Evolutionary conservation across 805 yeast species (phyloP).

Genomic region (Metschnikowia reukaufii): DNA sequence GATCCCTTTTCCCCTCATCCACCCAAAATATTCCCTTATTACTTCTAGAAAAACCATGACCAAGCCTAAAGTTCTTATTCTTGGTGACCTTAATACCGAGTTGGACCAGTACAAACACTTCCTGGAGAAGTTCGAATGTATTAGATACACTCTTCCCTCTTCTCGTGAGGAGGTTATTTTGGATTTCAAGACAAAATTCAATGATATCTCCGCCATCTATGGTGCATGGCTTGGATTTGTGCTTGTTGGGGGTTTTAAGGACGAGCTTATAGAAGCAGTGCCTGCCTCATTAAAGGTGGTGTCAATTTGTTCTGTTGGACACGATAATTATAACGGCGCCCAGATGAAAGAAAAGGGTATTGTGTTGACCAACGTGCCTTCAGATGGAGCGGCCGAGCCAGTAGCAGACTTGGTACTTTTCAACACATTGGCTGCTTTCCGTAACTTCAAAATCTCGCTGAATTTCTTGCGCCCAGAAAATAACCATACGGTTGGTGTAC

Average conservation of each 20-base stretch:
- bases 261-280: conserved; percentile 42
- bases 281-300: conserved; percentile 49
- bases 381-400: conserved; percentile 58
- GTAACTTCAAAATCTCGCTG: conserved; percentile 54
- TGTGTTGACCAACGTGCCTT: conserved; percentile 56
- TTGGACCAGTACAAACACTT: conserved; percentile 49
- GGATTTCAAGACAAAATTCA: conserved; percentile 42
- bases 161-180: conserved; percentile 41
- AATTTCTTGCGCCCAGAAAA: conserved; percentile 33
- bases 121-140: conserved; percentile 35
- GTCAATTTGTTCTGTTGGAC: conserved; percentile 58
- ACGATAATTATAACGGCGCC: conserved; percentile 48
- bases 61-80: conserved; percentile 42
- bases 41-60: too few species aligned
- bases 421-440: conserved; percentile 57
- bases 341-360: conserved; percentile 45
- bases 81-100: conserved; percentile 49
- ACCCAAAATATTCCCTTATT: too few species aligned
- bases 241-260: conserved; percentile 50
- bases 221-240: conserved; percentile 60
- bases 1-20: too few species aligned
- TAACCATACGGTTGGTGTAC: conserved; percentile 47
- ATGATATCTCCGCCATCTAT: conserved; percentile 51
- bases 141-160: conserved; percentile 38
- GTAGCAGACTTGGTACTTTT: conserved; percentile 73